Conservation (phyloP, 495 filamentous ascomycete species). For the Podospora anserina region DNA sequence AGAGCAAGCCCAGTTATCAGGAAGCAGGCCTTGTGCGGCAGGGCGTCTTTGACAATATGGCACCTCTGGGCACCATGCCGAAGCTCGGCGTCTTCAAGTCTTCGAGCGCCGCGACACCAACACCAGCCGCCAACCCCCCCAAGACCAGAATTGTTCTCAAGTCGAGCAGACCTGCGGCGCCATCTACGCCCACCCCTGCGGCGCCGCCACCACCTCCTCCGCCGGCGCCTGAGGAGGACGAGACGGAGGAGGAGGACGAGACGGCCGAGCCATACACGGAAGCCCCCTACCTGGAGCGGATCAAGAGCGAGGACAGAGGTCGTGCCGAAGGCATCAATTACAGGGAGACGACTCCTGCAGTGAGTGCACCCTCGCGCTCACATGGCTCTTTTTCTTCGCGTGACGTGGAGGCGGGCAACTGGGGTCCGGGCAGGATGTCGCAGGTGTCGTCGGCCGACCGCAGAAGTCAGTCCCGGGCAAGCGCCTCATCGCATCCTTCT, state of each 20-base stretch:
- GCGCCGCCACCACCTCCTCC: slow-evolving; percentile 23
- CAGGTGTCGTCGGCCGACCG: slow-evolving; percentile 17
- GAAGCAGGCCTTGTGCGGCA: slow-evolving; percentile 61
- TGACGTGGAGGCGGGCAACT: slow-evolving; percentile 26
- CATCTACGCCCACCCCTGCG: slow-evolving; percentile 21
- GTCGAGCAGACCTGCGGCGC: slow-evolving; percentile 21
- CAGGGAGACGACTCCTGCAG: slow-evolving; percentile 6
- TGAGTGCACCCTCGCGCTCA: slow-evolving; percentile 16
- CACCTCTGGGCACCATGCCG: slow-evolving; percentile 62
- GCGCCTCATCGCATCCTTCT: slow-evolving; percentile 22
- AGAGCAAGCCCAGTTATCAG: slow-evolving; percentile 66
- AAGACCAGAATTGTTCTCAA: slow-evolving; percentile 43
- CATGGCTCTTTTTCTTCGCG: slow-evolving; percentile 23
- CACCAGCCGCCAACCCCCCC: slow-evolving; percentile 16
- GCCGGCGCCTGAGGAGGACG: slow-evolving; percentile 32
- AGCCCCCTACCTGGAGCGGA: slow-evolving; percentile 1
- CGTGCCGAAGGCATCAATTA: not conserved
- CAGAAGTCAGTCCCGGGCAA: slow-evolving; percentile 27
- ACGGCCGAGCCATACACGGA: slow-evolving; percentile 21
- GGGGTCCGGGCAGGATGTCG: slow-evolving; percentile 16
- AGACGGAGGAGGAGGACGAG: slow-evolving; percentile 32
- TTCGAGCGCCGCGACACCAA: slow-evolving; percentile 8
- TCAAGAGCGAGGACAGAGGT: slow-evolving; percentile 13
- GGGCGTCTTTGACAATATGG: slow-evolving; percentile 68
- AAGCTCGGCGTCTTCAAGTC: slow-evolving; percentile 48